These are phyloP conservation scores for Polyporus tsugae DNA, from an alignment of 1,284 basidiomycete genomes.

Conservation along the genomic window DNA sequence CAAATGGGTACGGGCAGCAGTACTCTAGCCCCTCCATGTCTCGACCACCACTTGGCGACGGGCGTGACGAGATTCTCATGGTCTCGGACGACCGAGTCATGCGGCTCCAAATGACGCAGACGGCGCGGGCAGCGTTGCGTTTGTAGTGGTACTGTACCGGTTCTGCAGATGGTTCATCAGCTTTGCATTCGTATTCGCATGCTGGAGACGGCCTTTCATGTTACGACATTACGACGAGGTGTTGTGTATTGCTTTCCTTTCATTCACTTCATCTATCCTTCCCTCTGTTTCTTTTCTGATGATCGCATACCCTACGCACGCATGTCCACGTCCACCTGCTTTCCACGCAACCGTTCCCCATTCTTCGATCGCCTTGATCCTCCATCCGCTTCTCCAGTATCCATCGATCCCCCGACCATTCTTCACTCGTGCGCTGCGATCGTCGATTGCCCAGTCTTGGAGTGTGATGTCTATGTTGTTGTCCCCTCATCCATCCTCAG, in stretches of 20 bases:
- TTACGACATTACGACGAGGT: conserved; percentile 26
- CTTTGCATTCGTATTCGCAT: not conserved
- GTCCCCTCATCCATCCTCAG: conserved; percentile 26
- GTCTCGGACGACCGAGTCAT: conserved; percentile 84
- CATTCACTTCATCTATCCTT: conserved; percentile 12
- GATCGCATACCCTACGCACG: conserved; percentile 21
- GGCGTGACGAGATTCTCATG: conserved; percentile 81
- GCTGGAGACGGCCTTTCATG: conserved; percentile 19
- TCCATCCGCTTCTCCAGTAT: conserved; percentile 1
- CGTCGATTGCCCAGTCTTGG: conserved; percentile 13
- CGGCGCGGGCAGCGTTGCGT: conserved; percentile 25
- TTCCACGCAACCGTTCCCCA: not conserved
- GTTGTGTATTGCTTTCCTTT: conserved; percentile 31
- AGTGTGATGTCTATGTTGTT: conserved; percentile 22
- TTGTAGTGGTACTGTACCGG: conserved; percentile 10
- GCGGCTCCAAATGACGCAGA: conserved; percentile 59
- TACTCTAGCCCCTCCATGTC: conserved; percentile 53
- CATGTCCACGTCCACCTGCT: conserved; percentile 10
- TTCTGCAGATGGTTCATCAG: conserved; percentile 2
- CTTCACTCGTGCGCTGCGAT: conserved; percentile 4
- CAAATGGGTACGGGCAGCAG: conserved; percentile 52
- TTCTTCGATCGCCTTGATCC: not conserved
- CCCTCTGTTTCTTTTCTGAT: conserved; percentile 14
- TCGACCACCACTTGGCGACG: conserved; percentile 50
- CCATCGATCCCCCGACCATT: not conserved